These are phyloP conservation scores for Trametes cingulata DNA, from an alignment of 768 basidiomycete genomes.

Conservation along the genomic window DNA sequence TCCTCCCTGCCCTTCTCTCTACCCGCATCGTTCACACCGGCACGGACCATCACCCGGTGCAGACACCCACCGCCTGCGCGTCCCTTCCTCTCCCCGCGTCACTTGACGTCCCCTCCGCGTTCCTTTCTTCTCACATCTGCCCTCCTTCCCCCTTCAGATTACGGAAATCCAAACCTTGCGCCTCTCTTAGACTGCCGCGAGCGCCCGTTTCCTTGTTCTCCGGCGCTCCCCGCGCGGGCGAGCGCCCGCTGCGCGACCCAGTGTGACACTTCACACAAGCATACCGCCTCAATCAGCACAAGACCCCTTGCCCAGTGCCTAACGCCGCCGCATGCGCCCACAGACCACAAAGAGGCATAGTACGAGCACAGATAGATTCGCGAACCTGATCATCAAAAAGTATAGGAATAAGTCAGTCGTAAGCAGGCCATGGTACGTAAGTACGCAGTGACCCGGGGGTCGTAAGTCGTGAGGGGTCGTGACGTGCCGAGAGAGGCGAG, in stretches of 20 bases:
- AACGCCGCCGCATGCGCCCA: background rate
- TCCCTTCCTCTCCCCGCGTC: conserved; percentile 25
- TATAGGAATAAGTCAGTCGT: conserved; percentile 32
- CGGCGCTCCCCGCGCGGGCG: background rate
- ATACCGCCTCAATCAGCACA: background rate
- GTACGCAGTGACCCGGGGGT: conserved; percentile 13
- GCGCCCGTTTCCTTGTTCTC: background rate
- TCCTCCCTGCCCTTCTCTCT: background rate
- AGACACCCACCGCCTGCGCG: background rate
- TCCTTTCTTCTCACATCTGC: conserved; percentile 4
- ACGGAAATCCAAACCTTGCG: conserved; percentile 9
- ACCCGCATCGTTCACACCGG: conserved; percentile 16
- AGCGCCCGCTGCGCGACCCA: conserved; percentile 3
- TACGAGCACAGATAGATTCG: conserved; percentile 8
- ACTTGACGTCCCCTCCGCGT: conserved; percentile 17
- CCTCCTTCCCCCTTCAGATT: background rate
- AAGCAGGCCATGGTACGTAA: conserved; percentile 21
- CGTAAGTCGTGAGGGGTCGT: conserved; percentile 32
- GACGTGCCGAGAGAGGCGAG: conserved; percentile 20
- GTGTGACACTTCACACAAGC: background rate
- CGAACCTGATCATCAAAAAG: conserved; percentile 20
- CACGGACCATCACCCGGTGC: conserved; percentile 16
- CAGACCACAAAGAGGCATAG: background rate
- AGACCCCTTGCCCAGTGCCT: background rate
- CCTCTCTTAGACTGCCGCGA: background rate